Base-by-base conservation (phyloP, 805 yeast genomes). In the Kregervanrija fluxuum region DNA sequence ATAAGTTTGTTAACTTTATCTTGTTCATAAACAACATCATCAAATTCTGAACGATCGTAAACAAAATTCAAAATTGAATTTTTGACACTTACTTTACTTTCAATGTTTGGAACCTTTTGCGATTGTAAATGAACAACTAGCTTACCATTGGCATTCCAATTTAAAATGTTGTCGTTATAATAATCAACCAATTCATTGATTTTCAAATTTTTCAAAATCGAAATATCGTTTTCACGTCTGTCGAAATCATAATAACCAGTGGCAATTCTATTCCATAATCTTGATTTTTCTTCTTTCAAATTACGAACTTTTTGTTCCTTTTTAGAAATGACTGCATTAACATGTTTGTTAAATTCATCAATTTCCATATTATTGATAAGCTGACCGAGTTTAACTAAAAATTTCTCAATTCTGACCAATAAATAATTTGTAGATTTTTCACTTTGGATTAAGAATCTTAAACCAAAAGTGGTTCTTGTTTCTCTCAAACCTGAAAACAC, bases 241-340 rank as follows among this genome's bases (percentile, higher is more conserved):
- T 70, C 64, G 64, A 88, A 91, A 59, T 91, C 87, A 57, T 84
- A 90, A 62, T 70, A 84, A 5, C 96, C 96, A 45, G 78, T 71
- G 30, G 77, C 75, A 46, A 93, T 83, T 11, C 78, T 71, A 43
- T 74, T 69, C 77, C 88, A 80, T 61, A 77, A 82, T 54, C 81
- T 68, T 9, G 67, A 57, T 40, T 77, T 71, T 64, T 93, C 98
- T 59, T 91, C 96, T 44, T 69, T 67, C 64, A 90, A 69, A 54
- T 88, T 89, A 65, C 86, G 87, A 54, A 76, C 70, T 54, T 84
- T 85, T 55, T 85, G 85, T 36, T 77, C 64, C 53, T 86, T 79
- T 60, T 77, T 77, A 45, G 74, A 73, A 43, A 80, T 66, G 47
- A 90, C 71, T 1, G 95, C 84, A 42, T 73, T 74, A 44, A 85